These are phyloP conservation scores for Canariomyces notabilis DNA, from an alignment of 2,329 filamentous ascomycete genomes.

Conservation along the genomic window DNA sequence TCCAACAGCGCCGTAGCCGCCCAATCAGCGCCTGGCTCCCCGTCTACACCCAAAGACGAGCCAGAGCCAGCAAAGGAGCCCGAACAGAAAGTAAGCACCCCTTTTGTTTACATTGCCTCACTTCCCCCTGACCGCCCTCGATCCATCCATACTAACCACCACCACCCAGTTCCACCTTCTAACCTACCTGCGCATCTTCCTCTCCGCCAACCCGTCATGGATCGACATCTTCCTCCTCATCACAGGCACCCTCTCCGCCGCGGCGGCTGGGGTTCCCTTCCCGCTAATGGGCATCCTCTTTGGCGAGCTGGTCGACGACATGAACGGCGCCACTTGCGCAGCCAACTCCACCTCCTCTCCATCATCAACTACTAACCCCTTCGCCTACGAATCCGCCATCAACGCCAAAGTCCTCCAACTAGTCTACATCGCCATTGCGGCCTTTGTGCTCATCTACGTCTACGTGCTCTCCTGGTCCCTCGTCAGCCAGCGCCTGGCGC, in stretches of 20 bases:
- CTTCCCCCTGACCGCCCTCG: slow-evolving; percentile 1
- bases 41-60: background rate
- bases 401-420: slow-evolving; percentile 36
- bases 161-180: slow-evolving; percentile 12
- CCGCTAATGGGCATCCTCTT: slow-evolving; percentile 54
- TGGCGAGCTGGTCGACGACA: slow-evolving; percentile 46
- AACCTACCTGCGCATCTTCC: slow-evolving; percentile 28
- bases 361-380: slow-evolving; percentile 10
- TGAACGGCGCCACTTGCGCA: slow-evolving; percentile 44
- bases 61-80: slow-evolving; percentile 1
- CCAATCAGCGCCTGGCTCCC: slow-evolving; percentile 1
- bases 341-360: slow-evolving; percentile 13
- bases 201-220: slow-evolving; percentile 27
- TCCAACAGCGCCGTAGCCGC: slow-evolving; percentile 1
- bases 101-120: background rate
- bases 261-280: slow-evolving; percentile 49
- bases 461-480: slow-evolving; percentile 61
- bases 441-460: slow-evolving; percentile 59
- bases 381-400: slow-evolving; percentile 20
- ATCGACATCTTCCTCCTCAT: slow-evolving; percentile 32
- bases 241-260: slow-evolving; percentile 38
- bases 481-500: slow-evolving; percentile 57
- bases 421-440: slow-evolving; percentile 59
- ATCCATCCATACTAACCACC: background rate
- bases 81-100: slow-evolving; percentile 2